phyloP scores from a whole-genome alignment of 495 filamentous ascomycete genomes.

The Astrothelium macrocarpum region DNA sequence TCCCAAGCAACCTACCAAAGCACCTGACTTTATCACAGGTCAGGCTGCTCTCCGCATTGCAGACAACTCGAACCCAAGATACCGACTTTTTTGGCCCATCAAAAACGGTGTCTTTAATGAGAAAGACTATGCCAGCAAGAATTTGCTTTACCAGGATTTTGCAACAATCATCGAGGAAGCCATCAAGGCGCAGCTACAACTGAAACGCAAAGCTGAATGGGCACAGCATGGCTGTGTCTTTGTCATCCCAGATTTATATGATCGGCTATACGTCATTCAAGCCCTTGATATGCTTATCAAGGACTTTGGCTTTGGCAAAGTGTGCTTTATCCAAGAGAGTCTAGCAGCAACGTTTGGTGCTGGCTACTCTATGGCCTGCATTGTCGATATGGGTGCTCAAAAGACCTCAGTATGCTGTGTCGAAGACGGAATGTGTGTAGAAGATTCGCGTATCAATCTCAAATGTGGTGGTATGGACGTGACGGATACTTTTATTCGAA shows the following conservation, averaged over 20 bases:
- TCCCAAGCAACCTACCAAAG: constrained; percentile 42
- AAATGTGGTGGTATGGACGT: constrained; percentile 90
- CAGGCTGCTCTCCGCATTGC: constrained; percentile 74
- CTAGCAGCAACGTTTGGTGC: constrained; percentile 93
- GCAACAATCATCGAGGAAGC: constrained; percentile 77
- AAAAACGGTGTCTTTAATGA: constrained; percentile 83
- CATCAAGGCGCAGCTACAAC: constrained; percentile 68
- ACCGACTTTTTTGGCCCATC: constrained; percentile 87
- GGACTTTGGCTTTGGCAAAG: constrained; percentile 75
- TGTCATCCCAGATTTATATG: constrained; percentile 91
- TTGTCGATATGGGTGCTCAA: constrained; percentile 93
- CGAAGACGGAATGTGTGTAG: constrained; percentile 89
- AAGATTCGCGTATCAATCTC: constrained; percentile 84
- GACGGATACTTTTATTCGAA: constrained; percentile 87
- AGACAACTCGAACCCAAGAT: constrained; percentile 79
- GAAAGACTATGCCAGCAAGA: constrained; percentile 67
- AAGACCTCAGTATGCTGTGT: constrained; percentile 98
- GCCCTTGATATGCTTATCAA: constrained; percentile 75
- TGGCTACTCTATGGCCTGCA: constrained; percentile 82
- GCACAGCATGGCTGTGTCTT: constrained; percentile 86
- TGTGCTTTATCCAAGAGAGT: constrained; percentile 93
- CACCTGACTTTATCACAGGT: constrained; percentile 68
- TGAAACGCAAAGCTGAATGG: constrained; percentile 72
- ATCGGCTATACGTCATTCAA: constrained; percentile 80
- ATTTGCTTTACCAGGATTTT: constrained; percentile 73